Evolutionary conservation across 2,329 filamentous ascomycete genomes (phyloP).

Genomic region (Tolypocladium tundrense): DNA sequence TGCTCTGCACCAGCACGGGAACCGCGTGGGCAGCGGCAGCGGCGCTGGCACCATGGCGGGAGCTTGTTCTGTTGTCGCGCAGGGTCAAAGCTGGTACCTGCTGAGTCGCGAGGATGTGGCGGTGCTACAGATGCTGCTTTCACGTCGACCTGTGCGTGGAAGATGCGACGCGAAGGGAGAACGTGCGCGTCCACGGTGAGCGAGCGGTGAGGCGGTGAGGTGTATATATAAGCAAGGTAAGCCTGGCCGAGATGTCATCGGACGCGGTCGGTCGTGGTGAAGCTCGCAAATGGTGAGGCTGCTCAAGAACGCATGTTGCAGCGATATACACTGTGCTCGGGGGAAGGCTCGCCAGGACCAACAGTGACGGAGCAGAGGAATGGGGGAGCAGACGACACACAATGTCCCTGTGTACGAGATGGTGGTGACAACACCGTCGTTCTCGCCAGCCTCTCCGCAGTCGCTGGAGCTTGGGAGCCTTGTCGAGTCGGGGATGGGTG

Average conservation of each 20-base stretch:
- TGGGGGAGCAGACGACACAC: neutral
- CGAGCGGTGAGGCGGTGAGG: neutral
- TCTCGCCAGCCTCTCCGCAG: neutral
- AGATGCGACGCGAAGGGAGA: neutral
- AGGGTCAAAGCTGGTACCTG: neutral
- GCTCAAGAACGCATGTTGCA: neutral
- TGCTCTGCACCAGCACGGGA: slow-evolving; percentile 86
- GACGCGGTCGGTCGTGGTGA: neutral
- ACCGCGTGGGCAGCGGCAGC: slow-evolving; percentile 59
- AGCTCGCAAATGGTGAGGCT: neutral
- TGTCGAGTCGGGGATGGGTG: neutral
- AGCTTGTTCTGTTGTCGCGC: slow-evolving; percentile 1
- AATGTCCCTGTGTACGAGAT: neutral
- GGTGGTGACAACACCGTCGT: neutral
- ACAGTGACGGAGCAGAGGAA: neutral
- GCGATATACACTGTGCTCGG: neutral
- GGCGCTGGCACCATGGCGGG: slow-evolving; percentile 43
- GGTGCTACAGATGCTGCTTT: neutral
- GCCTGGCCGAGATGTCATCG: neutral
- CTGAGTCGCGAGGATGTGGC: neutral
- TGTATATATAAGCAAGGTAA: neutral
- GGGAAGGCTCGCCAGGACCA: neutral
- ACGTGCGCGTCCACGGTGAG: neutral
- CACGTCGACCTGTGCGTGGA: neutral
- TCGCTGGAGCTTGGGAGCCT: neutral